Evolutionary conservation across 306 rosid species (phyloP).

Genomic region (Nissolia schottii): DNA sequence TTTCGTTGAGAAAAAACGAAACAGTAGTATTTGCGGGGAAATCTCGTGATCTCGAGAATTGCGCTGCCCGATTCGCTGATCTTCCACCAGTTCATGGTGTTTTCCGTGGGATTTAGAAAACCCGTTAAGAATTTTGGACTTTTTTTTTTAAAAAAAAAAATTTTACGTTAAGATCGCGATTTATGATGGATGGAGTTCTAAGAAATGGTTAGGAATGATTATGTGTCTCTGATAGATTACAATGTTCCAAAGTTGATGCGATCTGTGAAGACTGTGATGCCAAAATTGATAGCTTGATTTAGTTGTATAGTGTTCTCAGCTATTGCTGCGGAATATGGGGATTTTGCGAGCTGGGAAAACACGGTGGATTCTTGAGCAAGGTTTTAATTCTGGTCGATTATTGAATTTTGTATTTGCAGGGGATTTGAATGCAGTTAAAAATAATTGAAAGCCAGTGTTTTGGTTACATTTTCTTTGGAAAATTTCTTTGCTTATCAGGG

Average conservation of each 20-base stretch:
- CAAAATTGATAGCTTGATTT: background rate
- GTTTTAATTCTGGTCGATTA: background rate
- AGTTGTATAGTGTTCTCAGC: conserved; percentile 2
- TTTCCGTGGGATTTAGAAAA: background rate
- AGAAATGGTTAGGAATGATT: conserved; percentile 8
- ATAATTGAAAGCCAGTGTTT: background rate
- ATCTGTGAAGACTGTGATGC: conserved; percentile 24
- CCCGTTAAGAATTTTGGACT: background rate
- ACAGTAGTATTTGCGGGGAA: background rate
- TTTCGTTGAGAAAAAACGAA: conserved; percentile 8
- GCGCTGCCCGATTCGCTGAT: conserved; percentile 9
- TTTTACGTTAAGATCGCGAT: background rate
- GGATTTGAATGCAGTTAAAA: background rate
- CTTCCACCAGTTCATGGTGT: conserved; percentile 16
- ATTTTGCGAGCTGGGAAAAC: background rate
- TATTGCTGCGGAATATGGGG: conserved; percentile 28
- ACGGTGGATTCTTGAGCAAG: background rate
- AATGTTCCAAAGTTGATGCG: conserved; percentile 4
- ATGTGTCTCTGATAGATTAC: background rate
- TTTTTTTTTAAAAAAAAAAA: no score
- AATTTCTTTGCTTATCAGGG: background rate
- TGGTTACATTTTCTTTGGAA: background rate
- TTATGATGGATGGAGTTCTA: conserved; percentile 23
- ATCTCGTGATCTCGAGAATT: conserved; percentile 17
- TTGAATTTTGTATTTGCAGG: background rate